A percentile compares a stretch with the other conserved stretches of the same genome.
phyloP scores from a whole-genome alignment of 2,329 filamentous ascomycete genomes.

The Aspergillus sclerotialis region DNA sequence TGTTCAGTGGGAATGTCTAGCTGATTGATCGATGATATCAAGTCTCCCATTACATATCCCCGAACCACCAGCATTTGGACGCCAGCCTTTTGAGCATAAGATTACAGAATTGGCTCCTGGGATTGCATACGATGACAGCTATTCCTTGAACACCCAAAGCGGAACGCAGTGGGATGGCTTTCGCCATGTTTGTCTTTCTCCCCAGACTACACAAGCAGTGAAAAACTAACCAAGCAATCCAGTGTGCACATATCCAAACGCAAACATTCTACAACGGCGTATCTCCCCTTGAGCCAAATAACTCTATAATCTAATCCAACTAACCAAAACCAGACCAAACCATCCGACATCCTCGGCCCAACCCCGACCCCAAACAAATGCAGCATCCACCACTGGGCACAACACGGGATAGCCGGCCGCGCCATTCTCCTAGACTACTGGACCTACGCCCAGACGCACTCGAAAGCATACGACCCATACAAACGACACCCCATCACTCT shows the following conservation, averaged over 20 bases:
- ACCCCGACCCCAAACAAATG: conserved; percentile 30
- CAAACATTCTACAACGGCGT: conserved; percentile 37
- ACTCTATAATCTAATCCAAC: not conserved
- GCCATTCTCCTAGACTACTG: conserved; percentile 38
- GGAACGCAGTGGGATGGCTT: conserved; percentile 47
- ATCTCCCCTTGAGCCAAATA: no score
- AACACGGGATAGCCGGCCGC: conserved; percentile 36
- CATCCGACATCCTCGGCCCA: conserved; percentile 27
- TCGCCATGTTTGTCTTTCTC: conserved; percentile 31
- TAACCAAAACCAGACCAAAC: conserved; percentile 21
- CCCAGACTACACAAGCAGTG: conserved; percentile 1
- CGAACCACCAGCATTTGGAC: conserved; percentile 46
- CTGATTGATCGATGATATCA: no score
- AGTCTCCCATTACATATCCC: conserved; percentile 49
- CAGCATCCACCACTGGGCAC: conserved; percentile 38
- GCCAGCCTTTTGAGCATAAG: conserved; percentile 48
- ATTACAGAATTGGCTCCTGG: conserved; percentile 40
- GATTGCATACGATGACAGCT: conserved; percentile 38
- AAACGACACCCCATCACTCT: conserved; percentile 48
- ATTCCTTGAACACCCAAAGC: conserved; percentile 43
- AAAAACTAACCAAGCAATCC: conserved; percentile 1
- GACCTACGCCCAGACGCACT: conserved; percentile 44
- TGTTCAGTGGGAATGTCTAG: conserved; percentile 14
- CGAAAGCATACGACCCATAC: conserved; percentile 47
- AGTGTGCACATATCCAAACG: conserved; percentile 33